phyloP scores from a whole-genome alignment of 129 eudicot species.

The Chrysanthemum seticuspe region DNA sequence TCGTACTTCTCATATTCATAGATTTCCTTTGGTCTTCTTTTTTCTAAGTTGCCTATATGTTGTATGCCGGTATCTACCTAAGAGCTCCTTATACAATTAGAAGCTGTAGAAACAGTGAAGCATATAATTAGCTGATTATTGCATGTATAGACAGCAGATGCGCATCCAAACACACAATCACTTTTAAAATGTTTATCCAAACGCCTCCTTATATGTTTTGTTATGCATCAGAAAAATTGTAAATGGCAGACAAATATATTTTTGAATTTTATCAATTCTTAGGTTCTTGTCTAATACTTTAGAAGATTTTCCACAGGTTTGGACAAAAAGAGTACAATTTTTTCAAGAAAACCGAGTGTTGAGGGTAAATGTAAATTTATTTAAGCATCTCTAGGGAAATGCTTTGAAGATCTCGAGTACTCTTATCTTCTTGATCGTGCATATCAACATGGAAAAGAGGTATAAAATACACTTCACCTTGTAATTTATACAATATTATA shows the following conservation, averaged over 20 bases:
- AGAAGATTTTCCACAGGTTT: slow-evolving; percentile 51
- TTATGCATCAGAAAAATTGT: neutral
- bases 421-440: slow-evolving; percentile 83
- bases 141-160: too few relatives aligned
- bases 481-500: slow-evolving; percentile 9
- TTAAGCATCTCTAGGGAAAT: slow-evolving; percentile 61
- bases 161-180: neutral
- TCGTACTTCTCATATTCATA: too few relatives aligned
- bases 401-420: slow-evolving; percentile 83
- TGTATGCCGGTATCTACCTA: too few relatives aligned
- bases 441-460: slow-evolving; percentile 77
- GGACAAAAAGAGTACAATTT: too few relatives aligned
- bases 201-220: neutral
- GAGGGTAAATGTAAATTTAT: too few relatives aligned
- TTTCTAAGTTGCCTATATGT: too few relatives aligned
- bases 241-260: neutral
- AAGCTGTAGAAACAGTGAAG: too few relatives aligned
- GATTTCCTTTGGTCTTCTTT: too few relatives aligned
- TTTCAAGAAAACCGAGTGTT: too few relatives aligned
- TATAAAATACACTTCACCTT: slow-evolving; percentile 24
- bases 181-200: neutral
- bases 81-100: too few relatives aligned
- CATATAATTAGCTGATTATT: too few relatives aligned
- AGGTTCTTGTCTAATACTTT: slow-evolving; percentile 17
- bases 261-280: slow-evolving; percentile 3